A percentile compares a stretch with the other conserved stretches of the same genome.
These are phyloP conservation scores for Brasilioporus rufonigricans DNA, from an alignment of 768 basidiomycete species.

Conservation along the genomic window DNA sequence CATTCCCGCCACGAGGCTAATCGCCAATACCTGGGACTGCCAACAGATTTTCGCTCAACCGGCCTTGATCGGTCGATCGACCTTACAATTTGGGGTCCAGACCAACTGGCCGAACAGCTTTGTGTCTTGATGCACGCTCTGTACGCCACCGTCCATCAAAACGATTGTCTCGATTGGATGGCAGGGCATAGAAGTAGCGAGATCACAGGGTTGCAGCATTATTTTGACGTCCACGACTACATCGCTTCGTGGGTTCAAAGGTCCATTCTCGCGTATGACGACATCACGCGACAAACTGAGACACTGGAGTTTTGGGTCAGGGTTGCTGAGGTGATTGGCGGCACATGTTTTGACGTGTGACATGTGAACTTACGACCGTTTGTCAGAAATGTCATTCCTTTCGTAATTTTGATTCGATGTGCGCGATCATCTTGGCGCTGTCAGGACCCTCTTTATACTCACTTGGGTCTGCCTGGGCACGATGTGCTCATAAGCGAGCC, in stretches of 20 bases:
- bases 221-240: constrained; percentile 60
- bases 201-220: constrained; percentile 47
- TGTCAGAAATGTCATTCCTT: constrained; percentile 59
- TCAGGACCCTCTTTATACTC: constrained; percentile 57
- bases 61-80: neutral
- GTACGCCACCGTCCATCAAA: constrained; percentile 66
- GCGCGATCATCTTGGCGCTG: constrained; percentile 62
- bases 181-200: constrained; percentile 36
- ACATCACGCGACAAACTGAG: constrained; percentile 52
- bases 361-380: neutral
- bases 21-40: neutral
- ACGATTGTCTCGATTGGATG: constrained; percentile 71
- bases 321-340: constrained; percentile 63
- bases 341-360: neutral
- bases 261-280: constrained; percentile 54
- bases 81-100: constrained; percentile 54
- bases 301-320: constrained; percentile 73
- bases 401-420: constrained; percentile 68
- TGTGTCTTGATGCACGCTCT: constrained; percentile 69
- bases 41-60: constrained; percentile 24
- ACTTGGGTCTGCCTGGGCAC: constrained; percentile 65
- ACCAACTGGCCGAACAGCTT: constrained; percentile 76
- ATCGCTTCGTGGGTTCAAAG: constrained; percentile 65
- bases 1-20: neutral
- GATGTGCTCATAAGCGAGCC: constrained; percentile 48